Base-by-base conservation (phyloP, 371 early-diverging fungal species). In the Mortierella polycephala region DNA sequence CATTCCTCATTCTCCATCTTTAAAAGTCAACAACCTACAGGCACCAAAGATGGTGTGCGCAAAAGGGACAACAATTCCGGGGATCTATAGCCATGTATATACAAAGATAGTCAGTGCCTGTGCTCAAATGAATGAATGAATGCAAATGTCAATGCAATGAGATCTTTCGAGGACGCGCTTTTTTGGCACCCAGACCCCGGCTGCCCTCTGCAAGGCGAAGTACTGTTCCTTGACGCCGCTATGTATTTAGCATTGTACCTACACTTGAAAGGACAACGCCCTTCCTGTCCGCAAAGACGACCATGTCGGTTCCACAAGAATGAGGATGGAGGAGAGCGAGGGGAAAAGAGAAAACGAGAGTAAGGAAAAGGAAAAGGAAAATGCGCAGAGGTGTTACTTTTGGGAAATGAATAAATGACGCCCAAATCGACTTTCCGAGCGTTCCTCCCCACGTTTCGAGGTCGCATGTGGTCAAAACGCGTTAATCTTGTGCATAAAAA, bases 11-110 rank as follows among this genome's bases (percentile, higher is more conserved):
- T 42, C 37, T 37, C 23, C 39, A 2, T 10, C 5, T 50, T 4
- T 49, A 7, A 0, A 49, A 30, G 51, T 51, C 18, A 7, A 23
- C 4, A 11, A 66, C 73, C 67, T 67, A 73, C 73, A 67, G 54
- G 57, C 58, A 9, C 67, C 73, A 62, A 73, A 62, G 53, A 73
- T 37, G 18, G 73, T 73, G 41, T 73, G 73, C 13, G 54, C 50
- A 10, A 57, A 41, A 1, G 73, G 73, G 37, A 66, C 46, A 7
- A 45, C 21, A 8, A 52, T 57, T 40, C 51, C 72, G 12, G 61
- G 60, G 49, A 57, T 57, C 72, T 60, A 62, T n/a, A n/a, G n/a
- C n/a, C n/a, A n/a, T n/a, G n/a, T n/a, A n/a, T n/a, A n/a, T n/a
- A n/a, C n/a, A n/a, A n/a, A n/a, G n/a, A n/a, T n/a, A n/a, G n/a